These are phyloP conservation scores for Amauroascus niger DNA, from an alignment of 2,329 filamentous ascomycete species.

Conservation along the genomic window DNA sequence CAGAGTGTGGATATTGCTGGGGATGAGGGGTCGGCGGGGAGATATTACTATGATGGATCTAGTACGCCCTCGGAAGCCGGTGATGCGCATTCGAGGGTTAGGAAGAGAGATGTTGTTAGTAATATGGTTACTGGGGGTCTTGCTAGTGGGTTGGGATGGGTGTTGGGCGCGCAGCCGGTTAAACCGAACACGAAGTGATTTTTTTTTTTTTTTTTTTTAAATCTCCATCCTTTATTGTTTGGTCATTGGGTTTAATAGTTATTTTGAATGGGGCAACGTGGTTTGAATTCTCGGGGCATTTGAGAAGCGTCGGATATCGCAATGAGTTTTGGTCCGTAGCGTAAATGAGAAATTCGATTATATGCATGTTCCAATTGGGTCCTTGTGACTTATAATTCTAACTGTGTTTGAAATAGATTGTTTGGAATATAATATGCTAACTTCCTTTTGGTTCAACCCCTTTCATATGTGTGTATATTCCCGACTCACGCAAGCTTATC, in stretches of 20 bases:
- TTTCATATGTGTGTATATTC: background rate
- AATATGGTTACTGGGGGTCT: slow-evolving; percentile 55
- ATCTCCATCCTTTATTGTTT: no score
- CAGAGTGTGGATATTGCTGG: slow-evolving; percentile 2
- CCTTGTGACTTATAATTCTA: no score
- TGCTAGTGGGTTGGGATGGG: slow-evolving; percentile 55
- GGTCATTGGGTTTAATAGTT: background rate
- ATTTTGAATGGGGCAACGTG: background rate
- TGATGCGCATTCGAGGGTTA: slow-evolving; percentile 23
- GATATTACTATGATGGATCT: slow-evolving; percentile 17
- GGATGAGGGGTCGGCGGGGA: slow-evolving; percentile 3
- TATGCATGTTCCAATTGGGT: no score
- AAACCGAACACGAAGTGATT: slow-evolving; percentile 20
- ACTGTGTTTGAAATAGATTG: no score
- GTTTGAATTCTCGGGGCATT: background rate
- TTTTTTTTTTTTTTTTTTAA: background rate
- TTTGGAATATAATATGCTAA: no score
- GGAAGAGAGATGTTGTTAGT: slow-evolving; percentile 49
- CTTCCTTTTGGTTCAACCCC: no score
- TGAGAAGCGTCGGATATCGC: background rate
- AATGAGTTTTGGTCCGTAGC: no score
- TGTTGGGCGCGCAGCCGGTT: slow-evolving; percentile 46
- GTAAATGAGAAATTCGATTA: no score
- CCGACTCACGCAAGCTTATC: background rate
- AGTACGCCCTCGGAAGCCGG: slow-evolving; percentile 23